Base-by-base conservation (phyloP, 768 basidiomycete species). In the Russula virescens region DNA sequence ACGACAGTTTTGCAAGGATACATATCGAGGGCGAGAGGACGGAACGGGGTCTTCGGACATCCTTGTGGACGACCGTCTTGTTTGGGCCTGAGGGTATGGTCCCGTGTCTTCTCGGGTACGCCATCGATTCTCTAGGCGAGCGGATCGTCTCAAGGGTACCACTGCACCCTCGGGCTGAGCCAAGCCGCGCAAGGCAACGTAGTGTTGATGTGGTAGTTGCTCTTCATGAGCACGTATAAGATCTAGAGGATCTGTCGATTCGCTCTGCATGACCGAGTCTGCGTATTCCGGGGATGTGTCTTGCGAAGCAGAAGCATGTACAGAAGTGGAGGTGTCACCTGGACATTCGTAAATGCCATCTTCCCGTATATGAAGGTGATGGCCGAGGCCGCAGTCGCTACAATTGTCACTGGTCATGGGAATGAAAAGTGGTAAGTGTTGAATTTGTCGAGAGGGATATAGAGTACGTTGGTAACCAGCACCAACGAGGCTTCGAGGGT, bases 311-410 rank as follows among this genome's bases (percentile, higher is more conserved):
- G 38, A 40, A 34, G 21, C 19, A 25, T 43, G 6, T 42, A 28
- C 46, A 4, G 55, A 31, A 8, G 23, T 23, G 5, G 38, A 26
- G 0, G 28, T 52, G 23, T 19, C 50, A 18, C 19, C 25, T 46
- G 58, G 63, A 31, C 63, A 64, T 19, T 40, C 58, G 31, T 51
- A 60, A 35, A 64, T 21, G 7, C 58, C 63, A 35, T 64, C 63
- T 48, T 60, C 58, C 9, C 63, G 52, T 46, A 49, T 13, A 31
- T 64, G 63, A 14, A 50, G 19, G 40, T 31, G 13, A 21, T 50
- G 40, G 38, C 58, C 25, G 8, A 59, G 45, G 48, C 58, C 58
- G 10, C 63, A 64, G 43, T 55, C 58, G 42, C 42, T 60, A 18
- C 63, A 64, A 42, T 35, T 48, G 28, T 55, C 63, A 38, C 55